These are phyloP conservation scores for Saccharomycopsis schoenii DNA, from an alignment of 805 yeast genomes.

Conservation along the genomic window DNA sequence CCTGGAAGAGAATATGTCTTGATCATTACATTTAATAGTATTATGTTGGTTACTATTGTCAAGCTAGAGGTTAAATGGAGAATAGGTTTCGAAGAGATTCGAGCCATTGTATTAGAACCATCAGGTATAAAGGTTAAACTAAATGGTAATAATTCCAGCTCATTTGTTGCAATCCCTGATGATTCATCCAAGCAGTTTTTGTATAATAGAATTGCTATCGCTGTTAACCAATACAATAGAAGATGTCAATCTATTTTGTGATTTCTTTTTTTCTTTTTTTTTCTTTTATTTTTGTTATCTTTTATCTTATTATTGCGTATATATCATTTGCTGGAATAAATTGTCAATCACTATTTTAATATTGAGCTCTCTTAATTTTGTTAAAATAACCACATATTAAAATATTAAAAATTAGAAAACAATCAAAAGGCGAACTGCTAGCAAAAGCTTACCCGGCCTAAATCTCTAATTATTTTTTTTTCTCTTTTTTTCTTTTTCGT, in stretches of 20 bases:
- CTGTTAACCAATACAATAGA: constrained; percentile 74
- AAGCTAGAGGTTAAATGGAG: constrained; percentile 61
- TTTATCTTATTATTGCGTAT: neutral
- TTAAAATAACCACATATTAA: neutral
- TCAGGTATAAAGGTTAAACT: constrained; percentile 68
- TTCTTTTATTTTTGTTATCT: neutral
- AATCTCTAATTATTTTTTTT: neutral
- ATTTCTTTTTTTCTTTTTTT: constrained; percentile 3
- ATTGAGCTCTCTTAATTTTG: no score
- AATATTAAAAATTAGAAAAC: neutral
- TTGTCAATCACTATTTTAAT: neutral
- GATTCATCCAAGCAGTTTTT: constrained; percentile 50
- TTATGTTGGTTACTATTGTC: constrained; percentile 58
- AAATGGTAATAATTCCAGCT: constrained; percentile 45
- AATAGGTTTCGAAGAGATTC: constrained; percentile 52
- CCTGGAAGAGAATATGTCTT: constrained; percentile 75
- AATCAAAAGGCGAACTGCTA: neutral
- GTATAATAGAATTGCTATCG: constrained; percentile 64
- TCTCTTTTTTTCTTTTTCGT: neutral
- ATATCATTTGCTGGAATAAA: neutral
- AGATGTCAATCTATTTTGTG: constrained; percentile 43
- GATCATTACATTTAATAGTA: constrained; percentile 61
- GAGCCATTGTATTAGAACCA: constrained; percentile 62
- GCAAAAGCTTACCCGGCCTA: neutral
- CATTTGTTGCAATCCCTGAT: constrained; percentile 76